Base-by-base conservation (phyloP, 768 basidiomycete genomes). In the Boletus coccyginus region DNA sequence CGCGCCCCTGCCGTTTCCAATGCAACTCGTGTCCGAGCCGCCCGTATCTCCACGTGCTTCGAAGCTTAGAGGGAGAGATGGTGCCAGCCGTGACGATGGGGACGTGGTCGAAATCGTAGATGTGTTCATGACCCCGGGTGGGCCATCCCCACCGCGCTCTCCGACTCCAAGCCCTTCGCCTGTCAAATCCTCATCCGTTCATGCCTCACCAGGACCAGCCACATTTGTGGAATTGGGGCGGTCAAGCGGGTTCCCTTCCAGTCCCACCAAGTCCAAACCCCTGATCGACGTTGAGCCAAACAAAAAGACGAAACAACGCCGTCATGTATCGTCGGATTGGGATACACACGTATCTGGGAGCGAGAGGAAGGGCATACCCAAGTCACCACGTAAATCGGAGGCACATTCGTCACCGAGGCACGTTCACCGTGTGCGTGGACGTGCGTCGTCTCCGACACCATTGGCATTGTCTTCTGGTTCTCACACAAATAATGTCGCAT, bases 1-100 rank as follows among this genome's bases (percentile, higher is more conserved):
- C n/a, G 58, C 39, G 4, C 61, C 57, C 44, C 63, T 49, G 8
- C 66, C 69, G 24, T 70, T 72, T 56, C 70, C 71, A 43, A 63
- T 70, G 60, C 65, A 64, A 17, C 35, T 60, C 14, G 51, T 35
- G 12, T n/a, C 29, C 32, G n/a, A 48, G 12, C 39, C 52, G 10
- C 41, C 17, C 5, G 24, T 33, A 16, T 58, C 55, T 24, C 53
- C 53, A 3, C 14, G n/a, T 5, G 3, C 42, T 41, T 52, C 52
- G 10, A 46, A 42, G 13, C 5, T 31, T 11, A n/a, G 12, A 19
- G 42, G 35, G 32, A 40, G 7, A 12, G 2, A 31, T 12, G 8
- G 13, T 11, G 33, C 19, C 32, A 42, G n/a, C 39, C 24, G 38
- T 17, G 41, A 27, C 9, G 50, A 39, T 16, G 45, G 5, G 3